These are phyloP conservation scores for Tricholoma sp. DNA, from an alignment of 768 basidiomycete genomes.

Conservation along the genomic window DNA sequence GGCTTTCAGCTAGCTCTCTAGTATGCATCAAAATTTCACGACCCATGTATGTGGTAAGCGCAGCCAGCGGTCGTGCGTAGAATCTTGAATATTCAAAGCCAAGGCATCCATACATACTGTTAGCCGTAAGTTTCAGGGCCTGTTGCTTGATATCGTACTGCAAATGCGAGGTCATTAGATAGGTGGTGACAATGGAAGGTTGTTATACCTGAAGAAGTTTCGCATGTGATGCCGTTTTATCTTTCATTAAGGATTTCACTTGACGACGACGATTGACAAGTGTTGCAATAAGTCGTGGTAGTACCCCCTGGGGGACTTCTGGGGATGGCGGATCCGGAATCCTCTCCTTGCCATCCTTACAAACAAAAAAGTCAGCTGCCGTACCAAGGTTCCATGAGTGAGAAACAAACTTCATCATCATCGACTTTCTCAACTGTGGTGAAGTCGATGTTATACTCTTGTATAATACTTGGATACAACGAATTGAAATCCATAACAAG, in stretches of 20 bases:
- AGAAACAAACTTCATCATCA: constrained; percentile 44
- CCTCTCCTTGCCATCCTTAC: constrained; percentile 62
- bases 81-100: constrained; percentile 97
- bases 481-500: constrained; percentile 99
- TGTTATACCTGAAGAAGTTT: constrained; percentile 74
- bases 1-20: constrained; percentile 83
- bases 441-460: constrained; percentile 99
- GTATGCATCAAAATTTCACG: constrained; percentile 96
- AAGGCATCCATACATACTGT: constrained; percentile 99
- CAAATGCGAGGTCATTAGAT: neutral
- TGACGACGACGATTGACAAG: constrained; percentile 85
- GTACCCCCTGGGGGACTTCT: constrained; percentile 73
- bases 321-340: constrained; percentile 83
- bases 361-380: neutral
- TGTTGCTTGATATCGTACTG: constrained; percentile 97
- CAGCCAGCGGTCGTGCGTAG: constrained; percentile 94
- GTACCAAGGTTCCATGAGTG: neutral
- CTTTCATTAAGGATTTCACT: constrained; percentile 95
- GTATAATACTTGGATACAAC: constrained; percentile 97
- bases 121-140: constrained; percentile 95
- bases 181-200: neutral
- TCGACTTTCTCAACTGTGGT: constrained; percentile 83
- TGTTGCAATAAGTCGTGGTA: constrained; percentile 97
- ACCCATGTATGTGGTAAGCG: constrained; percentile 95
- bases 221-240: constrained; percentile 61